These are phyloP conservation scores for Chimonanthus praecox DNA, from an alignment of 164 flowering plant genomes.

Conservation along the genomic window DNA sequence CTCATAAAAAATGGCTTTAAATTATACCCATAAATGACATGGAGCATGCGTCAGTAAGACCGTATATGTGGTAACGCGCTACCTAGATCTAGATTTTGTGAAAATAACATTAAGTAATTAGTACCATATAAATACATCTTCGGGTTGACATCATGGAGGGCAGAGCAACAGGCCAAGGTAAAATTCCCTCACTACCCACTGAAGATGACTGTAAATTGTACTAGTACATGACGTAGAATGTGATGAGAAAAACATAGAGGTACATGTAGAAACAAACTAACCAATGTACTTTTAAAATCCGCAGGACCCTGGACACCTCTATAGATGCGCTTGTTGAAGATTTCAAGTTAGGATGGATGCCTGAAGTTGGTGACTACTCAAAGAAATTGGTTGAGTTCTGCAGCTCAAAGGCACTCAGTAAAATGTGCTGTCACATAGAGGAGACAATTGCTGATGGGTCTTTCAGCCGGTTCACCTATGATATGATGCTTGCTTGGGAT, in stretches of 20 bases:
- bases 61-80: no score
- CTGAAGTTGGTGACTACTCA: constrained; percentile 35
- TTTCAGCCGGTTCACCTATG: constrained; percentile 68
- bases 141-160: neutral
- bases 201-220: neutral
- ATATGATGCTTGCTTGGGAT: constrained; percentile 96
- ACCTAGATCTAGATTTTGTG: no score
- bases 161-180: neutral
- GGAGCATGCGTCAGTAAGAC: no score
- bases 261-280: neutral
- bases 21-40: no score
- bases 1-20: no score
- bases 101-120: no score
- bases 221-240: neutral
- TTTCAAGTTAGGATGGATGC: constrained; percentile 52
- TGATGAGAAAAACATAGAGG: neutral
- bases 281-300: neutral
- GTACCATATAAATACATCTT: neutral
- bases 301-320: constrained; percentile 48
- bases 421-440: constrained; percentile 29
- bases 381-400: constrained; percentile 73
- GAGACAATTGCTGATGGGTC: constrained; percentile 60
- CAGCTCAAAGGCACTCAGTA: constrained; percentile 46
- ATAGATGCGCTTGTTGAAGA: constrained; percentile 50
- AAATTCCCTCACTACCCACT: neutral